Evolutionary conservation across 2,329 filamentous ascomycete species (phyloP).

Genomic region (Berkeleyomyces basicola): DNA sequence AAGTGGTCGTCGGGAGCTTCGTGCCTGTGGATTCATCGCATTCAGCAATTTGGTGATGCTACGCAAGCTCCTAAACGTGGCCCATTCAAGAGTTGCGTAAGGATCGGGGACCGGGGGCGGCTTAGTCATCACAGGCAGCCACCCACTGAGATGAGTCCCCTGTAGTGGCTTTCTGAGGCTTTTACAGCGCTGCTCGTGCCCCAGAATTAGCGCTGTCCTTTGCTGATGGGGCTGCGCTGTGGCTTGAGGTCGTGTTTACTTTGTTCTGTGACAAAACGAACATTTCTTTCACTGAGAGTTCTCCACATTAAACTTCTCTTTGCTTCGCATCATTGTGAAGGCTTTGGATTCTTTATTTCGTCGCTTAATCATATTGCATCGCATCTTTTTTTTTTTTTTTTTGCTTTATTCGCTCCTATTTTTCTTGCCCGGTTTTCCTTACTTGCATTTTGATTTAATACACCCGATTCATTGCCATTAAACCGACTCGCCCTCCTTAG

Average conservation of each 20-base stretch:
- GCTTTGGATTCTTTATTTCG: not conserved
- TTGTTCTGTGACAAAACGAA: not conserved
- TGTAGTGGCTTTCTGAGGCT: too few species aligned
- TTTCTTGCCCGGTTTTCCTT: not conserved
- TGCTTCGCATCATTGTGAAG: not conserved
- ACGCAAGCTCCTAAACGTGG: constrained; percentile 14
- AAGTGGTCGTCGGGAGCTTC: constrained; percentile 2
- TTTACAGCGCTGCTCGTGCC: not conserved
- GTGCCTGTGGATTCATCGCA: not conserved
- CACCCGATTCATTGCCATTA: not conserved
- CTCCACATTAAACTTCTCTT: constrained; percentile 1
- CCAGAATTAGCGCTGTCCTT: too few species aligned
- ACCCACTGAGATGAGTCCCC: too few species aligned
- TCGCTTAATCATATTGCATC: not conserved
- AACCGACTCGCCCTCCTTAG: not conserved
- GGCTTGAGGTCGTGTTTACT: not conserved
- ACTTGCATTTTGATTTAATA: not conserved
- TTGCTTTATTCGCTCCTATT: not conserved
- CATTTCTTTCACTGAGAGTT: not conserved
- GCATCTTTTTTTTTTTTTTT: not conserved
- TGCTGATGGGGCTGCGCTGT: not conserved
- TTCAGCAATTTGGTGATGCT: constrained; percentile 8
- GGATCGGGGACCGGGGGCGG: not conserved
- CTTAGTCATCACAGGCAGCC: constrained; percentile 6
- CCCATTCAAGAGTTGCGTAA: constrained; percentile 10